Evolutionary conservation across 2,329 filamentous ascomycete species (phyloP).

Genomic region (Fusarium algeriense): DNA sequence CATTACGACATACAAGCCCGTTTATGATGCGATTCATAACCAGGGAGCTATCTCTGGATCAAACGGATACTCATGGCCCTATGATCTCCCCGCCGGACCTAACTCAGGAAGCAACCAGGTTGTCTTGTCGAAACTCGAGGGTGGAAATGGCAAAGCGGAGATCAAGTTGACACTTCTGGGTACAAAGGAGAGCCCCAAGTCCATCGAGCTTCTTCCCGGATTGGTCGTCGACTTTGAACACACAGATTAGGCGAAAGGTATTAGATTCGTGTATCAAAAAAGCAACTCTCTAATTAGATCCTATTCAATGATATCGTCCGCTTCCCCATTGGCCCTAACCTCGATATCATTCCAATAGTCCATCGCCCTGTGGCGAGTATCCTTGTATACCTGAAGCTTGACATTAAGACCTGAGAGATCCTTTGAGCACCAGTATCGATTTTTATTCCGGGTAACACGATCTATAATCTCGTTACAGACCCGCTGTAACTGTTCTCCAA

Average conservation of each 20-base stretch:
- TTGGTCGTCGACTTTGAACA: slow-evolving; percentile 41
- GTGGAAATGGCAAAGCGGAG: slow-evolving; percentile 18
- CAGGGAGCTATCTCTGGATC: neutral
- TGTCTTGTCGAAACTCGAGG: slow-evolving; percentile 11
- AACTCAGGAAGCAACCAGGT: slow-evolving; percentile 33
- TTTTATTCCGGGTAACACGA: neutral
- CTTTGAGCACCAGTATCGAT: slow-evolving; percentile 6
- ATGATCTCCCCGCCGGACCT: slow-evolving; percentile 30
- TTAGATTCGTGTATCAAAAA: neutral
- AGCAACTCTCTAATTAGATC: neutral
- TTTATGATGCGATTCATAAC: slow-evolving; percentile 49
- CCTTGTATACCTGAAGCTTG: neutral
- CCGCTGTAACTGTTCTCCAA: neutral
- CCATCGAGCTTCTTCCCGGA: slow-evolving; percentile 41
- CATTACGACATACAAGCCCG: slow-evolving; percentile 24
- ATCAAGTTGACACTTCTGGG: slow-evolving; percentile 42
- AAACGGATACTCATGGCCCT: slow-evolving; percentile 33
- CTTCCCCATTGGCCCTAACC: neutral
- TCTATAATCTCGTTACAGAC: neutral
- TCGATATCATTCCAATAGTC: neutral
- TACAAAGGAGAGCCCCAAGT: slow-evolving; percentile 40
- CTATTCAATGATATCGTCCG: too few species aligned
- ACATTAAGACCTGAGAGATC: slow-evolving; percentile 8
- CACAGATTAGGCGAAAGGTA: neutral
- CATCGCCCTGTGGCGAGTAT: neutral